Base-by-base conservation (phyloP, 2,329 filamentous ascomycete genomes). In the Peltaster fructicola region DNA sequence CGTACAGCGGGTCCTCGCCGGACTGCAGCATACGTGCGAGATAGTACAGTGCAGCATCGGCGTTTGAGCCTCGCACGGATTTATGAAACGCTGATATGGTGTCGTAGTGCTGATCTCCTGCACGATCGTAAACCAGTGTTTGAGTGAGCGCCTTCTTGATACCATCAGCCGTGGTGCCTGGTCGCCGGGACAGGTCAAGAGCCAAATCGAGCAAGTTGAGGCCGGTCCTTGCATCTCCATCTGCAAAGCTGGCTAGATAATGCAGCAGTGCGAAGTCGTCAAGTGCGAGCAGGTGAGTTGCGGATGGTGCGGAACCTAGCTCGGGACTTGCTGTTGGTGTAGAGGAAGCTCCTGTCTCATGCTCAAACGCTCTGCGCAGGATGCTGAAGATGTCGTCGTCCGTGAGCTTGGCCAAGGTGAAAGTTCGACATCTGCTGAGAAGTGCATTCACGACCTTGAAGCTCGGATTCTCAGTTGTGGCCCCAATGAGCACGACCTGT, bases 11-110 rank as follows among this genome's bases (percentile, higher is more conserved):
- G 41, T 95, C 88, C 51, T 95, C 85, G 30, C 85, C 85, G 0
- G 79, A 88, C 43, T 91, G 77, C 4, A 98, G 68, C 88, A 98
- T 98, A 17, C 88, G 74, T 0, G 79, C 80, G 2, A 98, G 68
- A 49, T 95, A 98, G 56, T 95, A 98, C 2, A 98, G 63, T 0
- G 85, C 67, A 0, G 85, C 88, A 48, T 95, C 78, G 0, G 85
- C 52, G 43, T 93, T 74, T 27, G 71, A 76, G 19, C 88, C 88
- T 22, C 88, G 76, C 7, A 95, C 73, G 3, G 82, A 82, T 44
- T 98, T 98, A 63, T 95, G 88, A 41, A 95, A 88, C 15, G 88
- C 88, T 1, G 80, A 91, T 43, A 98, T 95, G 26, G 79, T 88
- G 47, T 98, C 85, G 56, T 95, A 98, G 54, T 95, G 88, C 48